phyloP scores from a whole-genome alignment of 2,329 filamentous ascomycete species.

The Phialophora verrucosa region DNA sequence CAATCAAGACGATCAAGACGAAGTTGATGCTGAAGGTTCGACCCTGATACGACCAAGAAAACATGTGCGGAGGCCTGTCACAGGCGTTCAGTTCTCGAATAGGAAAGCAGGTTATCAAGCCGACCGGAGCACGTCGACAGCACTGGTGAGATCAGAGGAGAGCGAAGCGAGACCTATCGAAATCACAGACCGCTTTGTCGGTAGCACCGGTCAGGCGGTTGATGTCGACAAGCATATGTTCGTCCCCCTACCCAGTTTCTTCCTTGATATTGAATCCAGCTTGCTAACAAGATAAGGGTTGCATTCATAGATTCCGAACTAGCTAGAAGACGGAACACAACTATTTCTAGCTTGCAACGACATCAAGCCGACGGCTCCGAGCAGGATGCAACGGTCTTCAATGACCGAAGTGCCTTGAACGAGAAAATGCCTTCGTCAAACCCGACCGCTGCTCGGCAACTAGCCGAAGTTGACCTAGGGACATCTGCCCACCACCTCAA shows the following conservation, averaged over 20 bases:
- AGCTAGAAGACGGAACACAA: slow-evolving; percentile 57
- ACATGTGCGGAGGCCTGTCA: slow-evolving; percentile 20
- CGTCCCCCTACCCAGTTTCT: slow-evolving; percentile 44
- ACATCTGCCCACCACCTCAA: slow-evolving; percentile 52
- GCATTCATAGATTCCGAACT: slow-evolving; percentile 70
- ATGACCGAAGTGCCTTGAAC: slow-evolving; percentile 43
- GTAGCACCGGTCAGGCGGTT: slow-evolving; percentile 63
- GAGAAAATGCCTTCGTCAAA: slow-evolving; percentile 28
- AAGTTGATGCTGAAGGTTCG: slow-evolving; percentile 20
- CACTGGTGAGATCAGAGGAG: slow-evolving; percentile 29
- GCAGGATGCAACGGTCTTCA: not conserved
- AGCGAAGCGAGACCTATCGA: slow-evolving; percentile 43
- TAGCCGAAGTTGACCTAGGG: slow-evolving; percentile 63
- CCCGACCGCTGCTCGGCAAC: slow-evolving; percentile 58
- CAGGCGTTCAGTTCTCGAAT: slow-evolving; percentile 36
- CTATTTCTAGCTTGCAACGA: not conserved
- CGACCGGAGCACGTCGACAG: not conserved
- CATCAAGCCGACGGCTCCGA: slow-evolving; percentile 10
- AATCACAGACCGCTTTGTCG: slow-evolving; percentile 61
- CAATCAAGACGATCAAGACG: slow-evolving; percentile 14
- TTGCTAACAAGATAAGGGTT: slow-evolving; percentile 68
- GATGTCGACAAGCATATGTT: slow-evolving; percentile 70
- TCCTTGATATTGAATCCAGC: slow-evolving; percentile 35
- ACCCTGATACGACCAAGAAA: slow-evolving; percentile 28
- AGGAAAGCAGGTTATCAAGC: slow-evolving; percentile 10